phyloP scores from a whole-genome alignment of 805 yeast species.

The Saccharomyces jurei region DNA sequence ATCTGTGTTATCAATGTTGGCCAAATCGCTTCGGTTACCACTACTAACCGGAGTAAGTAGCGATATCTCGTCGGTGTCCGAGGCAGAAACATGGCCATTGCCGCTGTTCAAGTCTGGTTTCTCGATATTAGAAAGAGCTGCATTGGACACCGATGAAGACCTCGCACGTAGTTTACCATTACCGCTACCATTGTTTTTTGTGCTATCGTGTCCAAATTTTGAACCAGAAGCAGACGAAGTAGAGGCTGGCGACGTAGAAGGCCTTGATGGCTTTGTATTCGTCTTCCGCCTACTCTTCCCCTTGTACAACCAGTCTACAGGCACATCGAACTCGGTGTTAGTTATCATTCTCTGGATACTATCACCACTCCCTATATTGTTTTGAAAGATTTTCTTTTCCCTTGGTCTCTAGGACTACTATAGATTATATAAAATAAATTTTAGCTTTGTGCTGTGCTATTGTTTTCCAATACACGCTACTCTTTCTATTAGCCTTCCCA shows the following conservation, averaged over 20 bases:
- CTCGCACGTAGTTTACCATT: conserved; percentile 11
- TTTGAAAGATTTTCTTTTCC: neutral
- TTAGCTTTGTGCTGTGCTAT: neutral
- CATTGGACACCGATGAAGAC: conserved; percentile 16
- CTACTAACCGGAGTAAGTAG: neutral
- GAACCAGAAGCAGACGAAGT: neutral
- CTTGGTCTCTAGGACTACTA: neutral
- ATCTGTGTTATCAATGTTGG: neutral
- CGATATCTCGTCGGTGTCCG: neutral
- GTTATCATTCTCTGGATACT: neutral
- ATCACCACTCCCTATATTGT: conserved; percentile 4
- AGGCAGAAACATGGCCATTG: neutral
- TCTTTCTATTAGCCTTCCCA: neutral
- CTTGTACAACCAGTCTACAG: conserved; percentile 76
- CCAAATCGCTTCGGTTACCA: neutral
- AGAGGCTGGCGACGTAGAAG: neutral
- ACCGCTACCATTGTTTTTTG: neutral
- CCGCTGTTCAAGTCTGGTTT: neutral
- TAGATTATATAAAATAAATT: neutral
- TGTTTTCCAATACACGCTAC: neutral
- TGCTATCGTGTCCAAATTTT: neutral
- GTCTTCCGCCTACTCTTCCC: conserved; percentile 41
- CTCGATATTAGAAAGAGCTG: conserved; percentile 6
- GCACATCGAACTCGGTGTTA: conserved; percentile 38
- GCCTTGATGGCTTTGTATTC: conserved; percentile 1